Percentiles rank a stretch among this genome's conserved stretches.
These are phyloP conservation scores for Pharus latifolius DNA, from an alignment of 176 grass and related monocot genomes.

Conservation along the genomic window DNA sequence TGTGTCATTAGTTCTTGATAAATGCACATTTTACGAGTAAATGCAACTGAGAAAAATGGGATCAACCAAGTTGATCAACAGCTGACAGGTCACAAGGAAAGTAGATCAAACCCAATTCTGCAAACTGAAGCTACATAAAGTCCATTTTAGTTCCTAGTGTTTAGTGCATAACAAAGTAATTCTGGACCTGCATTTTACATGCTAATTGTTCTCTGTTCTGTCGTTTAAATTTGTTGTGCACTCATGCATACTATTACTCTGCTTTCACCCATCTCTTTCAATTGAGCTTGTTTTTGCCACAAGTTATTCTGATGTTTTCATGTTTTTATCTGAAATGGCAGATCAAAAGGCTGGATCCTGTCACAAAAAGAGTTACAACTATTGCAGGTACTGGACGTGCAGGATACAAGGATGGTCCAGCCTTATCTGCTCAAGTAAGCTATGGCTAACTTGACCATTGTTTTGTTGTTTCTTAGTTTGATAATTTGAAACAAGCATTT, in stretches of 20 bases:
- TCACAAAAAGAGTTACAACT: slow-evolving; percentile 70
- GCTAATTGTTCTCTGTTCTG: no score
- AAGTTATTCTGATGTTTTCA: neutral
- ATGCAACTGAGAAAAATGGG: neutral
- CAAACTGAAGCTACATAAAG: no score
- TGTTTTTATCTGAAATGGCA: slow-evolving; percentile 29
- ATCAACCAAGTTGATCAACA: neutral
- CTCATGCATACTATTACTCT: neutral
- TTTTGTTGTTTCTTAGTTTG: neutral
- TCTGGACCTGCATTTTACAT: neutral
- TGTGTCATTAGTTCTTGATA: neutral
- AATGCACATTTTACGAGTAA: neutral
- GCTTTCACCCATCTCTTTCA: neutral
- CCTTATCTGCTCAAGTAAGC: slow-evolving; percentile 74
- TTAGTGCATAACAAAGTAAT: neutral
- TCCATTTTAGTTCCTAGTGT: slow-evolving; percentile 6
- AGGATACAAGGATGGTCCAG: slow-evolving; percentile 72
- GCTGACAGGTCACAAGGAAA: no score
- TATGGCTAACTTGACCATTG: slow-evolving; percentile 6
- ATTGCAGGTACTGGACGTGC: slow-evolving; percentile 86
- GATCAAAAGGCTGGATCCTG: slow-evolving; percentile 83
- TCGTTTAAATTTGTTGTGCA: neutral
- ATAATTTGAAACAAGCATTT: neutral
- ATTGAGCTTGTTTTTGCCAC: neutral
- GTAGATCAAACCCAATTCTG: no score